A percentile compares a stretch with the other conserved stretches of the same genome.
phyloP scores from a whole-genome alignment of 2,329 filamentous ascomycete species.

The Beauveria sp. region DNA sequence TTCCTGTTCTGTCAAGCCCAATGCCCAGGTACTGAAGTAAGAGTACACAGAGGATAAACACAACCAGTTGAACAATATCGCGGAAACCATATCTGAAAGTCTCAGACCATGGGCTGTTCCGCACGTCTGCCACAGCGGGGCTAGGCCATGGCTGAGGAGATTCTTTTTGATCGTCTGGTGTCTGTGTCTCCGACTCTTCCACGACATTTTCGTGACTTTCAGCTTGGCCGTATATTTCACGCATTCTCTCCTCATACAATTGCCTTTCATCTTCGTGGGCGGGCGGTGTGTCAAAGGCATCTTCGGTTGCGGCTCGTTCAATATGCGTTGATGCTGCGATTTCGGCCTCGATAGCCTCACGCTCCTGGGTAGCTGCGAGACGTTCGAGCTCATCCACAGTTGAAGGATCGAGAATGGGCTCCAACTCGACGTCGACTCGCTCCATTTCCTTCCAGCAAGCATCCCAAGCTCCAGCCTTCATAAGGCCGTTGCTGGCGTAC shows the following conservation, averaged over 20 bases:
- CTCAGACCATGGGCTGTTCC: neutral
- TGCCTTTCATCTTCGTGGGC: constrained; percentile 28
- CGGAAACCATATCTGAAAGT: neutral
- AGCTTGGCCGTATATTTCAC: constrained; percentile 46
- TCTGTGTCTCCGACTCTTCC: neutral
- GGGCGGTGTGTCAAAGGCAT: constrained; percentile 10
- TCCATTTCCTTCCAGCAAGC: constrained; percentile 98
- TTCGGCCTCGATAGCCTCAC: constrained; percentile 25
- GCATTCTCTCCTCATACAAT: constrained; percentile 42
- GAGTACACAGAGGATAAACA: constrained; percentile 4
- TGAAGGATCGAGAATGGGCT: constrained; percentile 58
- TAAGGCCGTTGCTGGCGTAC: constrained; percentile 89
- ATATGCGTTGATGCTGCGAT: constrained; percentile 18
- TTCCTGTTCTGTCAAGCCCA: neutral
- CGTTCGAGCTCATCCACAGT: constrained; percentile 53
- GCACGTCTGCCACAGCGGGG: neutral
- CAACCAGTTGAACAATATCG: neutral
- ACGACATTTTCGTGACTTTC: constrained; percentile 12
- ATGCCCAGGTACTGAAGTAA: constrained; percentile 5
- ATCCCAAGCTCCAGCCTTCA: constrained; percentile 85
- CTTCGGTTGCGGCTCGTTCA: constrained; percentile 13
- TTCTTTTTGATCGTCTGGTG: neutral
- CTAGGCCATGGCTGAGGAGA: neutral
- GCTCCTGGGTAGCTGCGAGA: constrained; percentile 41
- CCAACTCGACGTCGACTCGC: constrained; percentile 88